These are phyloP conservation scores for Pythium sp. DNA, from an alignment of 352 stramenopile genomes.

Conservation along the genomic window DNA sequence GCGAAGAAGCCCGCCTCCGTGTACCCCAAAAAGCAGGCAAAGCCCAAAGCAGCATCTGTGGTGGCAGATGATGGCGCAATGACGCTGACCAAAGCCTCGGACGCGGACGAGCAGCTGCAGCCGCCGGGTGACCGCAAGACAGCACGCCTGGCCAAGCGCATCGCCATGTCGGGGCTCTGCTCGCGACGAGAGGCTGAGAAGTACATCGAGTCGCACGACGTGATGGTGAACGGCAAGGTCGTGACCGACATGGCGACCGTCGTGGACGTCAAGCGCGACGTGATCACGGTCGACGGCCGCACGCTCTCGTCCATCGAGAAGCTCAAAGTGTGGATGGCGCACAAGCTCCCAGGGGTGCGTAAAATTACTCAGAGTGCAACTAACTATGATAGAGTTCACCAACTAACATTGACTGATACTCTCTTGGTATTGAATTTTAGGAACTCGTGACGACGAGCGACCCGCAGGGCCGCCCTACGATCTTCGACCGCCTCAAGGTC, in stretches of 20 bases:
- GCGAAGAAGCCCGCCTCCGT: conserved; percentile 4
- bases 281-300: conserved; percentile 55
- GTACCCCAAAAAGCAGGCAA: conserved; percentile 14
- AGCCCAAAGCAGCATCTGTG: conserved; percentile 4
- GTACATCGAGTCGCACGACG: conserved; percentile 63
- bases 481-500: conserved; percentile 82
- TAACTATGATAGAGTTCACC: not conserved
- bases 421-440: conserved; percentile 17
- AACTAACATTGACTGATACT: not conserved
- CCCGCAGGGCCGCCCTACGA: conserved; percentile 75
- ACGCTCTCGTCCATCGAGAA: conserved; percentile 35
- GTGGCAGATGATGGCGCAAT: not conserved
- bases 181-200: conserved; percentile 84
- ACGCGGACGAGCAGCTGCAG: not conserved
- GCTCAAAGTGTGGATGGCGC: conserved; percentile 78
- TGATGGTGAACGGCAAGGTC: conserved; percentile 74
- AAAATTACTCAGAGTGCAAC: not conserved
- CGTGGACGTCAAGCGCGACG: conserved; percentile 51
- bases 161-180: conserved; percentile 78
- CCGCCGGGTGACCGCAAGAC: conserved; percentile 2
- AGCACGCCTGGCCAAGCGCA: conserved; percentile 76
- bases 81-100: not conserved
- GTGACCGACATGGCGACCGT: conserved; percentile 55
- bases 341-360: conserved; percentile 86
- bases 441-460: conserved; percentile 82